A percentile compares a stretch with the other conserved stretches of the same genome.
Evolutionary conservation across 768 basidiomycete genomes (phyloP).

Genomic region (Epithele typhae): DNA sequence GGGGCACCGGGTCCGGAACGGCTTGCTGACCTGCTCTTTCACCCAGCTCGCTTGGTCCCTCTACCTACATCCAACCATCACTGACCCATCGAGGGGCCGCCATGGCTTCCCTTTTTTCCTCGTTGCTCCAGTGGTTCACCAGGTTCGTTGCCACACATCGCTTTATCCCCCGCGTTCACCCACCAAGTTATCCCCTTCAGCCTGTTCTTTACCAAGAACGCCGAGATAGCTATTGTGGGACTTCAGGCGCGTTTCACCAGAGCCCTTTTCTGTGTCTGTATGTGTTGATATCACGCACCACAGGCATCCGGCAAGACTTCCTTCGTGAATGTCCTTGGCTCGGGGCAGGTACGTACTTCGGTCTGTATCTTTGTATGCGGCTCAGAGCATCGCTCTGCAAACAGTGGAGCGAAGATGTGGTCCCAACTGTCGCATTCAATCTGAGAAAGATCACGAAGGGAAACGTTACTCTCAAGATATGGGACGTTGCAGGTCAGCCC

Average conservation of each 20-base stretch:
- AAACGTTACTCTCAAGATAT: conserved; percentile 88
- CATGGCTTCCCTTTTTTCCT: conserved; percentile 39
- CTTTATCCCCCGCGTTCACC: background rate
- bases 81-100: no score
- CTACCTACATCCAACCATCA: no score
- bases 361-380: background rate
- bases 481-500: conserved; percentile 85
- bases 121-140: conserved; percentile 55
- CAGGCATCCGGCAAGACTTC: conserved; percentile 95
- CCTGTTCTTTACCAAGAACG: conserved; percentile 82
- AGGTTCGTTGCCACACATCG: conserved; percentile 30
- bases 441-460: conserved; percentile 85
- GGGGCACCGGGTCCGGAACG: no score
- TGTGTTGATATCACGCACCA: background rate
- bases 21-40: no score
- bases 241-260: conserved; percentile 52
- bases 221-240: conserved; percentile 90
- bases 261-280: no score
- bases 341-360: conserved; percentile 55
- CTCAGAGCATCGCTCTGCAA: background rate
- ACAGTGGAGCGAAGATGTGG: conserved; percentile 95
- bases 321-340: conserved; percentile 87
- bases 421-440: conserved; percentile 93
- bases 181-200: conserved; percentile 30
- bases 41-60: no score